Conservation (phyloP, 768 basidiomycete genomes). For the Scleroderma bovista region DNA sequence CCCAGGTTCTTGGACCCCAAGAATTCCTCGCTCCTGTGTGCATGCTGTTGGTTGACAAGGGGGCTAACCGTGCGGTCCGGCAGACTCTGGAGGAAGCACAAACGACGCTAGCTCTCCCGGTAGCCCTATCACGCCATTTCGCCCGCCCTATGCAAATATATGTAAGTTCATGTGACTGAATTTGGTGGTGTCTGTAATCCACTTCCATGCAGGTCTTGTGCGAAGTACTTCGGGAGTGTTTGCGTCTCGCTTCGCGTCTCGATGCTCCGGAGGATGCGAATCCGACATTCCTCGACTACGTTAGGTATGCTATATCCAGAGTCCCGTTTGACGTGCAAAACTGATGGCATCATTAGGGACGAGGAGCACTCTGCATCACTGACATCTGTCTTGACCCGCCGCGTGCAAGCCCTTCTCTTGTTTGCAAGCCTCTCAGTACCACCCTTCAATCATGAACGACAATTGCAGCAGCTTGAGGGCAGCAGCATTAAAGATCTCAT, state of each 20-base stretch:
- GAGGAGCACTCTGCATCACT: constrained; percentile 49
- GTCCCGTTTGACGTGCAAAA: not conserved
- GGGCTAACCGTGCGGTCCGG: constrained; percentile 61
- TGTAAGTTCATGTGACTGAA: constrained; percentile 34
- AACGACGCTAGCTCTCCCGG: constrained; percentile 57
- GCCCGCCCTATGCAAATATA: constrained; percentile 42
- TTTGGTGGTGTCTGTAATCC: not conserved
- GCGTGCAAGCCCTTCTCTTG: constrained; percentile 61
- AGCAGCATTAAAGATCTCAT: constrained; percentile 39
- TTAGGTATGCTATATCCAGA: constrained; percentile 33
- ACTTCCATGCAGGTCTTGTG: constrained; percentile 45
- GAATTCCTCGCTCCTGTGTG: constrained; percentile 80
- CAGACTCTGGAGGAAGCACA: constrained; percentile 56
- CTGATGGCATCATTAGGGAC: constrained; percentile 36
- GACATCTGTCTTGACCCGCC: constrained; percentile 44
- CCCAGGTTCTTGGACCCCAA: constrained; percentile 70
- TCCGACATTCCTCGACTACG: constrained; percentile 50
- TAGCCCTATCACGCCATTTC: constrained; percentile 57
- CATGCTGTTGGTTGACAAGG: constrained; percentile 82
- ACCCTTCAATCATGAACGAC: constrained; percentile 16
- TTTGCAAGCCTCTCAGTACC: constrained; percentile 56
- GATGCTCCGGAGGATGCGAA: constrained; percentile 31
- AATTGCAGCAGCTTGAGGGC: constrained; percentile 3
- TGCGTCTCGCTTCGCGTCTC: constrained; percentile 47
- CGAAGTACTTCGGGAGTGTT: constrained; percentile 62